A percentile compares a stretch with the other conserved stretches of the same genome.
These are phyloP conservation scores for Choiromyces venosus DNA, from an alignment of 495 filamentous ascomycete genomes.

Conservation along the genomic window DNA sequence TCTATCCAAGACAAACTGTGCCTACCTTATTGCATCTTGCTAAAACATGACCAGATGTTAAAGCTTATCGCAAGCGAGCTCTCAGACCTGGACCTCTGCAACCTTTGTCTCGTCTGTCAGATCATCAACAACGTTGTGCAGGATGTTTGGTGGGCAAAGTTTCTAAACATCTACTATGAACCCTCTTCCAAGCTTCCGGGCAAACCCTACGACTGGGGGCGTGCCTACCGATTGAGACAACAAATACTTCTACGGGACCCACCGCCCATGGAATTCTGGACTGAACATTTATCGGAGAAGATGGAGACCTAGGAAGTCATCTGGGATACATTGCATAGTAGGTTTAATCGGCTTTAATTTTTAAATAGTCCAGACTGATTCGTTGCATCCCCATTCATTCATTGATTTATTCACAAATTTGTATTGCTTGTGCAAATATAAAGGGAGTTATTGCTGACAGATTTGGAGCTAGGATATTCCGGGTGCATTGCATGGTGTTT, in stretches of 20 bases:
- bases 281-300: slow-evolving; percentile 12
- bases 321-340: slow-evolving; percentile 10
- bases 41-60: slow-evolving; percentile 14
- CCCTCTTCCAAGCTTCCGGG: slow-evolving; percentile 9
- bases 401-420: not conserved
- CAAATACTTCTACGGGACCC: not conserved
- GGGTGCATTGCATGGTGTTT: not conserved
- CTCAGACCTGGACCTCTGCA: slow-evolving; percentile 27
- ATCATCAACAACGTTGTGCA: slow-evolving; percentile 8
- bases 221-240: slow-evolving; percentile 23
- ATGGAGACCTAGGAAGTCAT: slow-evolving; percentile 14
- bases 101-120: slow-evolving; percentile 16
- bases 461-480: not conserved
- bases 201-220: slow-evolving; percentile 17
- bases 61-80: slow-evolving; percentile 28
- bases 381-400: not conserved
- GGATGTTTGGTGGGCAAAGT: slow-evolving; percentile 22
- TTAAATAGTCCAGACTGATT: not conserved
- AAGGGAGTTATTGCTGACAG: not conserved
- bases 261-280: slow-evolving; percentile 1
- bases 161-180: slow-evolving; percentile 19
- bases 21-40: not conserved
- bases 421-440: not conserved
- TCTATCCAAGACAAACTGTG: not conserved
- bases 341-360: not conserved